Evolutionary conservation across 139 green algal species (phyloP).

Genomic region (Chlorella sp.): DNA sequence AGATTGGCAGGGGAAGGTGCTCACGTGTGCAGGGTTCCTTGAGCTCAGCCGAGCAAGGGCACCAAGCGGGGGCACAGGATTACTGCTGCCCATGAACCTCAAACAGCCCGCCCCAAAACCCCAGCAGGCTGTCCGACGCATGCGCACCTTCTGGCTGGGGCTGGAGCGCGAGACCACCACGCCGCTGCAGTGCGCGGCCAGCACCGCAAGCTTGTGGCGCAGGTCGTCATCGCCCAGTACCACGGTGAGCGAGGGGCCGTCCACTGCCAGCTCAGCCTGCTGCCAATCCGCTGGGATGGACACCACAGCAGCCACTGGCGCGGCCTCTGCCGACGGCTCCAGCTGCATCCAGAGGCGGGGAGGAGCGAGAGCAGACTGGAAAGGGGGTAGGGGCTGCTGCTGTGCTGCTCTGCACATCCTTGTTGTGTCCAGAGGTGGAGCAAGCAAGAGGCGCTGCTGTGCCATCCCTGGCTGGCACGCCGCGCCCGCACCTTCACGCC

Average conservation of each 20-base stretch:
- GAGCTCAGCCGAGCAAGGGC: too few species aligned
- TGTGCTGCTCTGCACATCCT: too few species aligned
- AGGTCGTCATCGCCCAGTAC: constrained; percentile 57
- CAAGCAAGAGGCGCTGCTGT: too few species aligned
- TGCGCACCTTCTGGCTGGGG: constrained; percentile 69
- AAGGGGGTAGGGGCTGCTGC: background rate
- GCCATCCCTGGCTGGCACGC: background rate
- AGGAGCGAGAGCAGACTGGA: background rate
- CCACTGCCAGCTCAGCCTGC: constrained; percentile 79
- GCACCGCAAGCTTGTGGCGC: constrained; percentile 55
- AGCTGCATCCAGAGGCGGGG: background rate
- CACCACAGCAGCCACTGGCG: background rate
- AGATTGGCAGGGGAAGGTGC: too few species aligned
- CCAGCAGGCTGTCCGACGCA: too few species aligned
- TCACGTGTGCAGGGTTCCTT: too few species aligned
- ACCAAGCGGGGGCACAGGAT: too few species aligned
- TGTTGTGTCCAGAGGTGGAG: too few species aligned
- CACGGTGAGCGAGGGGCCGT: constrained; percentile 84
- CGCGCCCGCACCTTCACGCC: background rate
- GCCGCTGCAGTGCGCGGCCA: constrained; percentile 62
- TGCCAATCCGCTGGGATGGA: constrained; percentile 39
- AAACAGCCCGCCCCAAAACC: too few species aligned
- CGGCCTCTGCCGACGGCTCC: background rate
- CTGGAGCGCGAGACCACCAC: constrained; percentile 77
- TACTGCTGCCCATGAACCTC: too few species aligned